These are phyloP conservation scores for Starmerella stigmatis DNA, from an alignment of 805 yeast species.

Conservation along the genomic window DNA sequence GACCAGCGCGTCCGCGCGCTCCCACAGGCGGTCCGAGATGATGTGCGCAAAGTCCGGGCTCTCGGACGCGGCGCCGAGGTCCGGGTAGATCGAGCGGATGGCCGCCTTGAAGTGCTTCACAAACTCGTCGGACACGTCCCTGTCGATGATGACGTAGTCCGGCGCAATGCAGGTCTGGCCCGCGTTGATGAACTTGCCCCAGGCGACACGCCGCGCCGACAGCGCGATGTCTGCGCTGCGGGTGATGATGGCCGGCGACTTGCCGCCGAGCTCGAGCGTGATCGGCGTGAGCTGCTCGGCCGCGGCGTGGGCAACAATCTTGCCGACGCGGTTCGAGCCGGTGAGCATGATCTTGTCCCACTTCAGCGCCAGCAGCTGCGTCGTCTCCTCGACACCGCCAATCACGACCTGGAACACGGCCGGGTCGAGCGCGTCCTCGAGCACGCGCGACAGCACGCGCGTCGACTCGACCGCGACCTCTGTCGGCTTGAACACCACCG, in stretches of 20 bases:
- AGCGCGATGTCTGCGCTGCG: conserved; percentile 34
- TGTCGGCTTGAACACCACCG: conserved; percentile 64
- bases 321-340: conserved; percentile 69
- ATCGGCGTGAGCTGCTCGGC: conserved; percentile 77
- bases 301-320: conserved; percentile 65
- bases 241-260: conserved; percentile 71
- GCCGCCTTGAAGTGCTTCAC: conserved; percentile 35
- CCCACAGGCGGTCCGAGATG: conserved; percentile 44
- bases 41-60: conserved; percentile 46
- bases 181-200: conserved; percentile 70
- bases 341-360: conserved; percentile 82
- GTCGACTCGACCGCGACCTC: conserved; percentile 62
- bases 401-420: conserved; percentile 52
- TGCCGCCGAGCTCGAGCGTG: conserved; percentile 82
- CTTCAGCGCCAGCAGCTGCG: conserved; percentile 47
- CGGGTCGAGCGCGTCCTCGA: conserved; percentile 45
- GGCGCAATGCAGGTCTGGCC: conserved; percentile 92
- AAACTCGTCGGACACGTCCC: conserved; percentile 44
- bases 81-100: conserved; percentile 39
- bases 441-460: conserved; percentile 43
- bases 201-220: conserved; percentile 53
- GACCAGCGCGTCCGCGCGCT: conserved; percentile 39
- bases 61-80: conserved; percentile 24
- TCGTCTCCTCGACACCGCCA: conserved; percentile 62
- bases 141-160: conserved; percentile 69